Conservation (phyloP, 1,284 basidiomycete species). For the Trichosporon ovoides region DNA sequence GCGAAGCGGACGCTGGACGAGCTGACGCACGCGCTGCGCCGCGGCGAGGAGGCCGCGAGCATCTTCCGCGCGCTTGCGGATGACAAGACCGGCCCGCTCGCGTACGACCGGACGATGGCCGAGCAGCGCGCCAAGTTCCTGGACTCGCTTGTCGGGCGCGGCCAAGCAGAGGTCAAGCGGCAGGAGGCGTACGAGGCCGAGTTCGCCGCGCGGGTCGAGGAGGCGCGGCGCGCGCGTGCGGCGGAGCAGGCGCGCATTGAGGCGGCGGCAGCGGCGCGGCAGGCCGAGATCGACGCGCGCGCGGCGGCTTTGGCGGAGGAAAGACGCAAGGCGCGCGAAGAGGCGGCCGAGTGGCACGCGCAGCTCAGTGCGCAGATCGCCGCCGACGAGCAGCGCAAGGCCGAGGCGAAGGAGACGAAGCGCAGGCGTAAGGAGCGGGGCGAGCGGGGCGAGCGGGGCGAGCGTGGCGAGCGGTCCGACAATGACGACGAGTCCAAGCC, state of each 20-base stretch:
- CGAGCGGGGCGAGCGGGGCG: slow-evolving; percentile 31
- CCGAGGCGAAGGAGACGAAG: slow-evolving; percentile 33
- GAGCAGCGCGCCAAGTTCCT: slow-evolving; percentile 84
- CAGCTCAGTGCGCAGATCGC: slow-evolving; percentile 46
- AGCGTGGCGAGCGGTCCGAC: slow-evolving; percentile 17
- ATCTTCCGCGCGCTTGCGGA: slow-evolving; percentile 74
- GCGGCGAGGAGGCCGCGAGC: slow-evolving; percentile 83
- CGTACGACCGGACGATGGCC: slow-evolving; percentile 78
- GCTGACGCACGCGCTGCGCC: slow-evolving; percentile 67
- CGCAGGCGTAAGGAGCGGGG: slow-evolving; percentile 41
- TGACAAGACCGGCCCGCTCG: slow-evolving; percentile 64
- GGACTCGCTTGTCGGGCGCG: slow-evolving; percentile 70
- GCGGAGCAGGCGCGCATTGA: slow-evolving; percentile 46
- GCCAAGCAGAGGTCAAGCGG: slow-evolving; percentile 66
- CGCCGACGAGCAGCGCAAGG: slow-evolving; percentile 47
- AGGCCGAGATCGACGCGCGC: slow-evolving; percentile 53
- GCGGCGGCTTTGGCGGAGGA: slow-evolving; percentile 68
- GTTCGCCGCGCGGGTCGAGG: slow-evolving; percentile 65
- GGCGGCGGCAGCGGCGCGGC: slow-evolving; percentile 38
- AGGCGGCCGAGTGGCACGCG: slow-evolving; percentile 57
- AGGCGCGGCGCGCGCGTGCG: slow-evolving; percentile 55
- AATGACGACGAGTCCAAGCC: slow-evolving; percentile 7
- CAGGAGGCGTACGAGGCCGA: slow-evolving; percentile 73
- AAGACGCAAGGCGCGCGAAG: slow-evolving; percentile 67
- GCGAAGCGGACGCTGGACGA: slow-evolving; percentile 73